phyloP scores from a whole-genome alignment of 306 rosid species.

The Citrullus mucosospermus region DNA sequence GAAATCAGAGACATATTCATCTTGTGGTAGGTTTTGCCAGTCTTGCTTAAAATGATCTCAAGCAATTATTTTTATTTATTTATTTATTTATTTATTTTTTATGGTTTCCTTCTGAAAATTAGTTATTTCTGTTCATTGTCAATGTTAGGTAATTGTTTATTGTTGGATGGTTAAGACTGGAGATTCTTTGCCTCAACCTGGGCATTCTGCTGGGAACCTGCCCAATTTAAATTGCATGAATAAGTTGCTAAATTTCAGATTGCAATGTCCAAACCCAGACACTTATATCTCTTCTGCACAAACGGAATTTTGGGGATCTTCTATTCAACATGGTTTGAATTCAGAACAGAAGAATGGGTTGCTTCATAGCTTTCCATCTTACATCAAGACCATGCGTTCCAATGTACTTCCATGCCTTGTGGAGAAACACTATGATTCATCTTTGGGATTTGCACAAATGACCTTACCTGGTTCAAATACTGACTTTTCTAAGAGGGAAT shows the following conservation, averaged over 20 bases:
- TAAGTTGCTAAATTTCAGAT: constrained; percentile 19
- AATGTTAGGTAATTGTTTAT: constrained; percentile 18
- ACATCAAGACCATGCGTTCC: constrained; percentile 15
- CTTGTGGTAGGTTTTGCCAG: constrained; percentile 22
- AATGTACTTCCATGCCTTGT: constrained; percentile 21
- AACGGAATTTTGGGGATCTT: constrained; percentile 22
- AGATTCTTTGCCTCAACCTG: constrained; percentile 29
- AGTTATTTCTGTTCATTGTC: not conserved
- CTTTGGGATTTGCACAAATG: constrained; percentile 11
- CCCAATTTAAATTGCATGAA: constrained; percentile 24
- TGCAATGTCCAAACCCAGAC: constrained; percentile 15
- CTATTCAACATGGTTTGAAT: constrained; percentile 24
- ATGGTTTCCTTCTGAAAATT: constrained; percentile 3
- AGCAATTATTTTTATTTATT: not conserved
- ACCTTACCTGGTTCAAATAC: constrained; percentile 25
- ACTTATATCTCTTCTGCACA: constrained; percentile 22
- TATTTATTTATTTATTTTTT: not conserved
- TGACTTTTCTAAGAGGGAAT: constrained; percentile 37
- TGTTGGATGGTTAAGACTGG: constrained; percentile 60
- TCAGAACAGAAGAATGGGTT: constrained; percentile 24
- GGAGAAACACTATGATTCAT: not conserved
- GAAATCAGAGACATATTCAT: constrained; percentile 23
- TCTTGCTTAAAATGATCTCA: not conserved
- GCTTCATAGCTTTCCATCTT: constrained; percentile 15
- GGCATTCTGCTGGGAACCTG: constrained; percentile 43